Base-by-base conservation (phyloP, 306 rosid species). In the Rosa lucieae region DNA sequence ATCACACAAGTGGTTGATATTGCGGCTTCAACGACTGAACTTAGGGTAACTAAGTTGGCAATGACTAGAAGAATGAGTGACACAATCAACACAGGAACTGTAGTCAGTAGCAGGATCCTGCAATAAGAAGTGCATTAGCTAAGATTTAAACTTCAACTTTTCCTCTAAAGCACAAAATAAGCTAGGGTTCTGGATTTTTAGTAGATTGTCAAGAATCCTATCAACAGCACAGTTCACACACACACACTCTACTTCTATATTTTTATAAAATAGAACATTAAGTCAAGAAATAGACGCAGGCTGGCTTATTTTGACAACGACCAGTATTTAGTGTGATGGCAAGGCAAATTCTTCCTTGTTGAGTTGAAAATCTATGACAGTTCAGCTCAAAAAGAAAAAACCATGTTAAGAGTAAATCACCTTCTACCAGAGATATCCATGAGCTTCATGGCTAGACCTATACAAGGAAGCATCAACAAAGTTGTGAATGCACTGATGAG, bases 381-480 rank as follows among this genome's bases (percentile, higher is more conserved):
- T 65, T 20, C 59, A 46, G 61, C 3, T 35, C n/a, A 67, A 73
- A 21, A 62, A 23, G 53, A 26, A 10, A 49, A 52, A 70, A 78
- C 12, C 4, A 23, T 32, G 32, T 2, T 15, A 10, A 37, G 67
- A 49, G 74, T 5, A 68, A 29, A 17, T 12, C 65, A 92, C 97
- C 97, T 87, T 89, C 97, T 84, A 72, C 97, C 97, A 15, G 92
- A 1, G 80, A 85, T 59, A 82, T 92, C 97, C 97, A 92, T 83
- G 82, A 92, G 92, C 84, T 82, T 89, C 90, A 92, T 92, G 77
- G 82, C 95, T 62, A 92, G 3, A 74, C 48, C 89, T 68, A 92
- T 92, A 78, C 88, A 89, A 5, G 97, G 95, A 87, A 92, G 97
- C 93, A 92, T 92, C 86, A 92, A 83, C 66, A 92, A 82, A 79